Evolutionary conservation across 2,329 filamentous ascomycete genomes (phyloP), one percentile per base, ranked within the genome.

Genomic region (Plenodomus lindquistii): DNA sequence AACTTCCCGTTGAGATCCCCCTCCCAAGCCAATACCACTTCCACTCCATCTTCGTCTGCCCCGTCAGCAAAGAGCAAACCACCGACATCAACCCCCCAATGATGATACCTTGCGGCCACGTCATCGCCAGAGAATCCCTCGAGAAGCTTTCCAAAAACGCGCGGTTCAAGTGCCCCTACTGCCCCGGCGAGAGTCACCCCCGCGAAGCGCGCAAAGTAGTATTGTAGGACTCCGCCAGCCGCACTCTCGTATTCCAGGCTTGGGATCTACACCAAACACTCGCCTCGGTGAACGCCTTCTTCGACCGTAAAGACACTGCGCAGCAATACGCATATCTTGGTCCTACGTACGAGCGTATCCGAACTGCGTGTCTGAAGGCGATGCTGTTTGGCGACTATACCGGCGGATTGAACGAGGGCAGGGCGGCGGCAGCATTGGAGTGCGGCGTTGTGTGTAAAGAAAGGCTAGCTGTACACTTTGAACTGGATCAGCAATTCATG

Each of bases 41-140:
- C 77, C 94, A 99, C 72, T 89, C 89, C 46, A 97, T 99, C 67
- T 99, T 99, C 69, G 94, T 99, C 36, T 99, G 94, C 67, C 94
- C 94, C 0, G 94, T 99, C 4, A 92, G 88, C 63, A 97, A 97
- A 72, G 94, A 97, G 69, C 94, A 99, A 73, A 91, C 89, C 0
- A 99, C 93, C 0, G 91, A 96, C 65, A 76, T 81, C 19, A 99
- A 99, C 70, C 94, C 94, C 10, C 91, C 94, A 2, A 95, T 97
- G 88, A 94, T 97, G 83, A 85, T 99, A 67, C 89, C 90, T 0
- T 99, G 94, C 67, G 93, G 94, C 5, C 94, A 99, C 75, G 93
- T 97, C 43, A 86, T 99, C 50, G 92, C 91, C 16, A 83, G 86
- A 56, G 92, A 97, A 65, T 91, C 87, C 27, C 76, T 99, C 42